phyloP scores from a whole-genome alignment of 2,329 filamentous ascomycete genomes.

The Verticillium klebahnii region DNA sequence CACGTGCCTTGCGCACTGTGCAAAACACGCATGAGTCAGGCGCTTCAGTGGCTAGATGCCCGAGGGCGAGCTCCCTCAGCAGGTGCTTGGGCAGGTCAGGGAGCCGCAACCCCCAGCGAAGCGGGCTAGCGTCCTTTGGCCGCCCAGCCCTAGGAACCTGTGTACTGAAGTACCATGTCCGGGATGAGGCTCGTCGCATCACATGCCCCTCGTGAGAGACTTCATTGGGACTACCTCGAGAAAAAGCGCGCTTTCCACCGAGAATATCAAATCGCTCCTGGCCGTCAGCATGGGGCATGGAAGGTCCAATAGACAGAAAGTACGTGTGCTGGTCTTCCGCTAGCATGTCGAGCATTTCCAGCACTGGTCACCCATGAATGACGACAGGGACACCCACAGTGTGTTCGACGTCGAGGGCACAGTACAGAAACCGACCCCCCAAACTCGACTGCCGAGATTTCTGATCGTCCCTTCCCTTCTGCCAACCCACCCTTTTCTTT shows the following conservation, averaged over 20 bases:
- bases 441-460: slow-evolving; percentile 3
- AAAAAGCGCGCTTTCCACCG: no score
- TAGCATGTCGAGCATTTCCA: neutral
- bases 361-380: neutral
- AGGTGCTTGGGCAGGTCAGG: neutral
- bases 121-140: no score
- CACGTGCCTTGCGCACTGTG: neutral
- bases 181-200: no score
- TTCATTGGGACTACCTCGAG: no score
- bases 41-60: neutral
- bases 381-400: neutral
- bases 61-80: no score
- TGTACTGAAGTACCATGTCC: no score
- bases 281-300: no score
- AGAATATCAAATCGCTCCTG: no score
- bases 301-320: neutral
- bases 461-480: slow-evolving; percentile 1
- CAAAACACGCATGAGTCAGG: neutral
- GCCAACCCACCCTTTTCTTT: slow-evolving; percentile 2
- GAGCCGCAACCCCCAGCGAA: neutral
- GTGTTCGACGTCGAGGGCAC: neutral
- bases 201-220: no score
- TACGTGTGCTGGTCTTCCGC: neutral
- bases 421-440: neutral
- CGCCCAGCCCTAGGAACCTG: no score